These are phyloP conservation scores for Cavenderia fasciculata DNA, from an alignment of 78 protist species.

Conservation along the genomic window DNA sequence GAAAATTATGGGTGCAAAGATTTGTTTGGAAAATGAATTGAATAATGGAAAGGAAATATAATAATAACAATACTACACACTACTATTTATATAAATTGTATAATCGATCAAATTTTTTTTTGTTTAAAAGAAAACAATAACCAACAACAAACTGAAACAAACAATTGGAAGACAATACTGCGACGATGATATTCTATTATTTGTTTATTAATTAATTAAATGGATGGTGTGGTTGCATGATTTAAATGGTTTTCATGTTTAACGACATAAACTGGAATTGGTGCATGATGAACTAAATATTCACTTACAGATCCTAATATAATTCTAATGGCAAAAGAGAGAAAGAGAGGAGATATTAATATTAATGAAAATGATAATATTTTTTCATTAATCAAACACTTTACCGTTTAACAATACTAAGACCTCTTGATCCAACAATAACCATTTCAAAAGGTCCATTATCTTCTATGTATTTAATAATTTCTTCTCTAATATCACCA, in stretches of 20 bases:
- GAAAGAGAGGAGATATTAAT: neutral
- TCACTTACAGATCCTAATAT: constrained; percentile 51
- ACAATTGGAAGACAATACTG: neutral
- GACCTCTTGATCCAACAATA: constrained; percentile 57
- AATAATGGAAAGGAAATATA: constrained; percentile 47
- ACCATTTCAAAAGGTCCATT: constrained; percentile 37
- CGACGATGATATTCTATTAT: neutral
- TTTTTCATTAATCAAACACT: neutral
- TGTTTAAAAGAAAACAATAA: neutral
- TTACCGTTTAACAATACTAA: constrained; percentile 13
- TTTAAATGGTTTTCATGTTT: neutral
- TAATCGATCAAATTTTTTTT: neutral
- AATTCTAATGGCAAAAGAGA: neutral
- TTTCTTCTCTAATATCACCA: constrained; percentile 54
- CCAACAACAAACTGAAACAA: too few species aligned
- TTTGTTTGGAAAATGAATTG: constrained; percentile 27
- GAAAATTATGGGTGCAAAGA: constrained; percentile 64
- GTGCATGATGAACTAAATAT: constrained; percentile 52
- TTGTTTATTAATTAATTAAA: too few species aligned
- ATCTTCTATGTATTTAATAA: constrained; percentile 24
- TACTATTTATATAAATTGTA: neutral
- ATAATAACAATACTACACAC: neutral
- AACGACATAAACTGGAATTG: constrained; percentile 59
- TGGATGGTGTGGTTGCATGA: neutral
- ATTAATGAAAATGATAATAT: too few species aligned